phyloP scores from a whole-genome alignment of 352 stramenopile genomes.

The Globisporangium polare region DNA sequence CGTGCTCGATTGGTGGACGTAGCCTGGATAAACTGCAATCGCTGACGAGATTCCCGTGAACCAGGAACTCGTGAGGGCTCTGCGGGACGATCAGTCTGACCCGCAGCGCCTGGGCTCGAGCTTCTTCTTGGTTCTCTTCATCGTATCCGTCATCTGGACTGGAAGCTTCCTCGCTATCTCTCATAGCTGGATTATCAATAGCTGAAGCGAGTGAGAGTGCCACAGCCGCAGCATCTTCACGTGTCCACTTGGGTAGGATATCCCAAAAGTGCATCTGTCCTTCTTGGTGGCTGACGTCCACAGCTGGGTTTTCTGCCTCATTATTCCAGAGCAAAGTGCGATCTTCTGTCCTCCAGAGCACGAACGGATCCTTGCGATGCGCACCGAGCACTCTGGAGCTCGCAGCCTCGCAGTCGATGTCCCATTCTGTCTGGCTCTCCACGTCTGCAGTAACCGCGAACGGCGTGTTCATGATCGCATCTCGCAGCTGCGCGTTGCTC shows the following conservation, averaged over 20 bases:
- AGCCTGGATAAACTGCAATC: neutral
- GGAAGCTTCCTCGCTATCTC: neutral
- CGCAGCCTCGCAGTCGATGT: slow-evolving; percentile 8
- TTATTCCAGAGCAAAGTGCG: neutral
- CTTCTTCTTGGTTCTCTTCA: neutral
- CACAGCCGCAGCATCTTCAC: neutral
- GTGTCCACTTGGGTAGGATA: slow-evolving; percentile 5
- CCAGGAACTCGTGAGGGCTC: slow-evolving; percentile 3
- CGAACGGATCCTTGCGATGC: neutral
- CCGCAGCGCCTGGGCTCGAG: neutral
- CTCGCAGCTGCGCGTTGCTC: neutral
- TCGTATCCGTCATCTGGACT: neutral
- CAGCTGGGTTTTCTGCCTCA: neutral
- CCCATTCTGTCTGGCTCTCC: slow-evolving; percentile 4
- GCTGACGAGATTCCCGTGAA: neutral
- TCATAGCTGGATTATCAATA: no score
- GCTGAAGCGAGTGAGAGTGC: neutral
- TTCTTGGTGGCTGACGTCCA: neutral
- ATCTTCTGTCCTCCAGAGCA: slow-evolving; percentile 7
- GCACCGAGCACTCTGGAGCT: neutral
- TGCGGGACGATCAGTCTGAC: slow-evolving; percentile 1
- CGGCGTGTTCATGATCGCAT: slow-evolving; percentile 8
- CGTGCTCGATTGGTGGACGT: no score
- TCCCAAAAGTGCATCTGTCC: slow-evolving; percentile 10
- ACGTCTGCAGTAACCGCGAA: slow-evolving; percentile 6